These are phyloP conservation scores for Monilinia aucupariae DNA, from an alignment of 2,329 filamentous ascomycete genomes.

Conservation along the genomic window DNA sequence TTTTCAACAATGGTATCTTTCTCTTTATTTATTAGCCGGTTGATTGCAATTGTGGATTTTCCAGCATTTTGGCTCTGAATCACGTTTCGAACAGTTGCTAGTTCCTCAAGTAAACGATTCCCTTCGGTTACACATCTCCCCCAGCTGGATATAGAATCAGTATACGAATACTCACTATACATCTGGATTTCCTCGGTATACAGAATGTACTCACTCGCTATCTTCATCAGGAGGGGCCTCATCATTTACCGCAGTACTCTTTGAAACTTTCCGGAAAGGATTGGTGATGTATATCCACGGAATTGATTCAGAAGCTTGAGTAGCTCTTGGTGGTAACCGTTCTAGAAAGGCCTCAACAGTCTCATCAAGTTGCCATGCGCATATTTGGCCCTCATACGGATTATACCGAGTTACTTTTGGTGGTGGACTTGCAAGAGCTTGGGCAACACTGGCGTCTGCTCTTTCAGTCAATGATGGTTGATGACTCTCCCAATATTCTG, in stretches of 20 bases:
- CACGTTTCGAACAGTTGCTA: slow-evolving; percentile 40
- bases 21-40: slow-evolving; percentile 24
- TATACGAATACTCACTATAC: neutral
- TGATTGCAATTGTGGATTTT: slow-evolving; percentile 22
- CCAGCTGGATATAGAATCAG: slow-evolving; percentile 5
- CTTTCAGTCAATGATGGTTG: slow-evolving; percentile 35
- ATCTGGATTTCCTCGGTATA: neutral
- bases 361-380: slow-evolving; percentile 60
- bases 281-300: slow-evolving; percentile 73
- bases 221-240: slow-evolving; percentile 30
- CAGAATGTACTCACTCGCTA: slow-evolving; percentile 16
- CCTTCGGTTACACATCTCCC: slow-evolving; percentile 23
- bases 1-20: slow-evolving; percentile 46
- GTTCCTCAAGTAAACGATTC: slow-evolving; percentile 33
- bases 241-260: slow-evolving; percentile 25
- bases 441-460: slow-evolving; percentile 30
- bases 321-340: slow-evolving; percentile 63
- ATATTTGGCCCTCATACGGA: slow-evolving; percentile 47
- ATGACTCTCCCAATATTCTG: slow-evolving; percentile 45
- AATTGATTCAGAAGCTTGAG: slow-evolving; percentile 39
- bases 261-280: slow-evolving; percentile 41
- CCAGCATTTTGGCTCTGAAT: slow-evolving; percentile 42
- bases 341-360: slow-evolving; percentile 58
- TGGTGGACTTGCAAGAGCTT: slow-evolving; percentile 17
- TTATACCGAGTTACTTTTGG: slow-evolving; percentile 44